Percentiles rank a stretch among this genome's conserved stretches.
Evolutionary conservation across 1,284 basidiomycete species (phyloP).

Genomic region (Kalmanozyma brasiliensis): DNA sequence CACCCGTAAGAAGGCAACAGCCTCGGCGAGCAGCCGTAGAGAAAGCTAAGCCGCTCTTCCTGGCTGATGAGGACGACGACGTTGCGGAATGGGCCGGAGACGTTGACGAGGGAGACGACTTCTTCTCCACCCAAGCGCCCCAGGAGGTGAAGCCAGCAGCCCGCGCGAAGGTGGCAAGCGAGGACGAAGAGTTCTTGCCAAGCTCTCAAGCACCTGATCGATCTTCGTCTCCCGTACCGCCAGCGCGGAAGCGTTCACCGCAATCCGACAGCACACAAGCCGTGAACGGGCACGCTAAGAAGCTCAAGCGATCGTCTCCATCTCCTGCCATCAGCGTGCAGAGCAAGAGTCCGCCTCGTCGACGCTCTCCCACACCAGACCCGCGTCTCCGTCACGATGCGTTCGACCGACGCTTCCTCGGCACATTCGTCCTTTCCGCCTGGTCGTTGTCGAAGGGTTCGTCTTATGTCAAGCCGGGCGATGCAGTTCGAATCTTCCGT

Average conservation of each 20-base stretch:
- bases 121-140: constrained; percentile 26
- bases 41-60: constrained; percentile 42
- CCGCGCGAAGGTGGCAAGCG: constrained; percentile 11
- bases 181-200: constrained; percentile 27
- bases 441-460: constrained; percentile 64
- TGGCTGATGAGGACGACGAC: constrained; percentile 36
- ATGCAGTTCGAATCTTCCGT: constrained; percentile 55
- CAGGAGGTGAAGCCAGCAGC: constrained; percentile 1
- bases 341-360: constrained; percentile 2
- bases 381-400: constrained; percentile 43
- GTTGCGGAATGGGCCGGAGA: constrained; percentile 19
- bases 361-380: constrained; percentile 33
- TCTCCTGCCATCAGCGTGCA: constrained; percentile 4
- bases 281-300: constrained; percentile 6
- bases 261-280: background rate
- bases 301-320: constrained; percentile 10
- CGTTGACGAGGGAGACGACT: constrained; percentile 17
- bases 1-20: constrained; percentile 24
- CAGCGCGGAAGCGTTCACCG: constrained; percentile 9
- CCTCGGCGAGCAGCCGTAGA: constrained; percentile 29
- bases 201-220: constrained; percentile 4
- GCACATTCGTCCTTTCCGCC: constrained; percentile 63
- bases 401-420: constrained; percentile 54
- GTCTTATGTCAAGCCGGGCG: constrained; percentile 58
- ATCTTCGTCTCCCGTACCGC: constrained; percentile 8